Base-by-base conservation (phyloP, 2,329 filamentous ascomycete species). In the Talaromyces albobiverticillius region DNA sequence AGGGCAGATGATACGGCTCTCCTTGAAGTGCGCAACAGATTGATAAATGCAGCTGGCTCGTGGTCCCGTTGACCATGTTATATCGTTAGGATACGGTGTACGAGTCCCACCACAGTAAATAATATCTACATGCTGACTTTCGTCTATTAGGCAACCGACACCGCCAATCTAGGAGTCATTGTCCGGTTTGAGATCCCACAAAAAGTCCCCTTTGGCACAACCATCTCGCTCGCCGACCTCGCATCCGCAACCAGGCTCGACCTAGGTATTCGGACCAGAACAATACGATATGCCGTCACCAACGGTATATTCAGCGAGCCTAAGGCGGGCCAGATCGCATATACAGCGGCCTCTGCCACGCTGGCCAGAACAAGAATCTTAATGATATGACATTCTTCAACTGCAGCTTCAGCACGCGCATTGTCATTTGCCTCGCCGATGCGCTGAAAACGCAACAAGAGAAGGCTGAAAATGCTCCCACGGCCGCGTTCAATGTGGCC, bases 291-390 rank as follows among this genome's bases (percentile, higher is more conserved):
- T 4, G 32, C 51, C 6, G 38, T 45, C 29, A 11, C 34, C 16
- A 53, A 53, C 34, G 42, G 51, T 6, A 53, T 53, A 13, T 53
- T 53, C 26, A 29, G 16, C 25, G 51, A 53, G 43, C 20, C 25
- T n/a, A 14, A 14, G 6, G 34, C 45, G 23, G 43, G 45, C 25
- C 25, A 10, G 11, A 26, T 53, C 9, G 23, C 18, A 5, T 43
- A 53, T 10, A 53, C 32, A 14, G 45, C 51, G 9, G 45, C 43
- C 0, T 53, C 51, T 8, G 51, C 51, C 7, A n/a, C 38, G 9
- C 45, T 53, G 13, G 43, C 43, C 34, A 32, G n/a, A 48, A 48
- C 51, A 48, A 48, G 6, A 23, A 45, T 14, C 34, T 53, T 6
- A 23, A 31, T 9, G 45, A 53, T 20, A 47, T 45, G 8, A 31